These are phyloP conservation scores for Sporothrix mexicana DNA, from an alignment of 2,329 filamentous ascomycete genomes.

Conservation along the genomic window DNA sequence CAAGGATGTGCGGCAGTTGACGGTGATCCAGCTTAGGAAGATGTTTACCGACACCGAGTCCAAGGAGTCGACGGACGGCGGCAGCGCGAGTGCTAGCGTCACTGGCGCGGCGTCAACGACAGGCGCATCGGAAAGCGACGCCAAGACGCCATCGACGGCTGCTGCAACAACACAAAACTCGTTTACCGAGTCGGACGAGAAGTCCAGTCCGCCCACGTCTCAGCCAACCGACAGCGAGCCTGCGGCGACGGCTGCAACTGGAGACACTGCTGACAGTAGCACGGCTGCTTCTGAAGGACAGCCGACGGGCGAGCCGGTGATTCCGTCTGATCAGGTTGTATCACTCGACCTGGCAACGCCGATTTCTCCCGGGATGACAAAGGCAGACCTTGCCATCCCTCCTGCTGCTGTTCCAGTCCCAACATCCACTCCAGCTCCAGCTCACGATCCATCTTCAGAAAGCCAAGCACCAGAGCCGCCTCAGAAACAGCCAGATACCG, in stretches of 20 bases:
- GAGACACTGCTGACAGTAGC: background rate
- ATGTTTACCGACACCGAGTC: constrained; percentile 93
- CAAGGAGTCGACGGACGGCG: constrained; percentile 67
- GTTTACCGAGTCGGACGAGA: constrained; percentile 53
- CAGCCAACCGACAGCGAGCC: constrained; percentile 37
- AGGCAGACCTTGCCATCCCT: background rate
- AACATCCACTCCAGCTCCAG: background rate
- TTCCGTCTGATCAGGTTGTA: constrained; percentile 45
- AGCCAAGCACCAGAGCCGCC: background rate
- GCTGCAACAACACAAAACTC: constrained; percentile 29
- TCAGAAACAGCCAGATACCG: background rate
- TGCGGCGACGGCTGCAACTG: background rate
- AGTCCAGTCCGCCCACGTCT: constrained; percentile 50
- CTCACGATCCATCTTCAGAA: background rate
- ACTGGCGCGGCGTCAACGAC: constrained; percentile 33
- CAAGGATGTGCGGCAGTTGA: constrained; percentile 91
- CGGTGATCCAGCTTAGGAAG: constrained; percentile 89
- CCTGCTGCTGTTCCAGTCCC: background rate
- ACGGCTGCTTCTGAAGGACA: background rate
- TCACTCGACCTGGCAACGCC: constrained; percentile 56
- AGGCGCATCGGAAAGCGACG: constrained; percentile 2
- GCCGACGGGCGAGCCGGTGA: constrained; percentile 7
- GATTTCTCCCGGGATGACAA: constrained; percentile 14
- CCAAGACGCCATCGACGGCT: constrained; percentile 12
- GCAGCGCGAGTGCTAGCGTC: constrained; percentile 37